Percentiles rank a stretch among this genome's conserved stretches.
phyloP scores from a whole-genome alignment of 2,329 filamentous ascomycete genomes.

The Botryotinia narcissicola region DNA sequence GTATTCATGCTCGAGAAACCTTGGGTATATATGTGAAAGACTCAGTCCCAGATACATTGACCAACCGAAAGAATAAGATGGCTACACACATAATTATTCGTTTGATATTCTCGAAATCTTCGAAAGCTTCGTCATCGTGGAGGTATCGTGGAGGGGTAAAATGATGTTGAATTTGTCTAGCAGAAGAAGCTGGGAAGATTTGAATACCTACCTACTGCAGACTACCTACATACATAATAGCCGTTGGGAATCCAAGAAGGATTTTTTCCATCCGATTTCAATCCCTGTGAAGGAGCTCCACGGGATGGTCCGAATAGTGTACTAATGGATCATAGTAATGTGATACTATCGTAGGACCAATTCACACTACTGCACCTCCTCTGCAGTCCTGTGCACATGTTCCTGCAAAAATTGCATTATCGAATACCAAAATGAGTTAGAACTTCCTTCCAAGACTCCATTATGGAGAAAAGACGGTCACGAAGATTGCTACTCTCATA shows the following conservation, averaged over 20 bases:
- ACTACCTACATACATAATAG: neutral
- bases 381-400: slow-evolving; percentile 8
- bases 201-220: neutral
- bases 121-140: neutral
- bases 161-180: neutral
- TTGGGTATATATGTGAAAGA: neutral
- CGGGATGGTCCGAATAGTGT: neutral
- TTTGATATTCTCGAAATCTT: too few relatives aligned
- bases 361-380: neutral
- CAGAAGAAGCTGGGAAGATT: neutral
- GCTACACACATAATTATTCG: too few relatives aligned
- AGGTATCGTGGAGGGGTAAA: neutral
- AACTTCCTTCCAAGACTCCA: neutral
- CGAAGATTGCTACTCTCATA: neutral
- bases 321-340: neutral
- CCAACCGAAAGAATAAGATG: neutral
- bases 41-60: neutral
- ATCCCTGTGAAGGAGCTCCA: neutral
- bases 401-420: slow-evolving; percentile 14
- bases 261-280: neutral
- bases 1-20: neutral
- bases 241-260: neutral
- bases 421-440: neutral
- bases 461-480: slow-evolving; percentile 6
- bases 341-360: neutral